Percentiles rank a stretch among this genome's conserved stretches.
phyloP scores from a whole-genome alignment of 768 basidiomycete species.

The Heimioporus sp. region DNA sequence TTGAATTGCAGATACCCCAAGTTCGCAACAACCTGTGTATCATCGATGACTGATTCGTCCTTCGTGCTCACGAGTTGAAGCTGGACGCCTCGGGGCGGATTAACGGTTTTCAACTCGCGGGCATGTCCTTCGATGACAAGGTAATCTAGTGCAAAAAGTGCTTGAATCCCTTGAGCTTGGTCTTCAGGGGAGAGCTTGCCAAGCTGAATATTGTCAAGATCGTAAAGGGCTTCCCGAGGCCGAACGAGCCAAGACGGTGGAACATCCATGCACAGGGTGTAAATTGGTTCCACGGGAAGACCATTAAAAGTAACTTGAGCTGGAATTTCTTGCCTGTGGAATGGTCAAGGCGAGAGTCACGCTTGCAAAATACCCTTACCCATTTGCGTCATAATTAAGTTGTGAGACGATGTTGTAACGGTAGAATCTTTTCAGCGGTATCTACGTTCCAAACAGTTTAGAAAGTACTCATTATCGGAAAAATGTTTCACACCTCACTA shows the following conservation, averaged over 20 bases:
- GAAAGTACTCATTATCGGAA: not conserved
- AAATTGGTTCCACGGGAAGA: slow-evolving; percentile 84
- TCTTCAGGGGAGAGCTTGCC: slow-evolving; percentile 59
- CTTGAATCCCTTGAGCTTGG: slow-evolving; percentile 54
- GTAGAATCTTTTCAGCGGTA: slow-evolving; percentile 93
- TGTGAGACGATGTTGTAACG: slow-evolving; percentile 64
- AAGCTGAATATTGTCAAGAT: slow-evolving; percentile 94
- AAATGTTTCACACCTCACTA: slow-evolving; percentile 53
- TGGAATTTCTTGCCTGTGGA: slow-evolving; percentile 54
- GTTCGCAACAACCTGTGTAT: slow-evolving; percentile 92
- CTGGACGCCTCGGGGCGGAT: slow-evolving; percentile 87
- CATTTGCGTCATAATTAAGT: slow-evolving; percentile 62
- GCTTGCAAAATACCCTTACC: slow-evolving; percentile 41
- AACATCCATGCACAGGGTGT: slow-evolving; percentile 92
- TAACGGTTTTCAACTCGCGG: slow-evolving; percentile 60
- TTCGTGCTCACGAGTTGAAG: slow-evolving; percentile 66
- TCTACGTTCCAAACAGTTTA: slow-evolving; percentile 37
- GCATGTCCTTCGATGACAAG: slow-evolving; percentile 95
- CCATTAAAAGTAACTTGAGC: slow-evolving; percentile 62
- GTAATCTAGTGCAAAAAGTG: slow-evolving; percentile 85
- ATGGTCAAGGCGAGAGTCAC: not conserved
- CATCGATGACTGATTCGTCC: slow-evolving; percentile 52
- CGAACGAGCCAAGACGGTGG: slow-evolving; percentile 92
- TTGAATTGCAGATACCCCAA: slow-evolving; percentile 97
- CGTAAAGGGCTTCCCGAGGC: slow-evolving; percentile 83